Percentiles rank a stretch among this genome's conserved stretches.
These are phyloP conservation scores for Thinopyrum elongatum DNA, from an alignment of 176 grass and related monocot genomes.

Conservation along the genomic window DNA sequence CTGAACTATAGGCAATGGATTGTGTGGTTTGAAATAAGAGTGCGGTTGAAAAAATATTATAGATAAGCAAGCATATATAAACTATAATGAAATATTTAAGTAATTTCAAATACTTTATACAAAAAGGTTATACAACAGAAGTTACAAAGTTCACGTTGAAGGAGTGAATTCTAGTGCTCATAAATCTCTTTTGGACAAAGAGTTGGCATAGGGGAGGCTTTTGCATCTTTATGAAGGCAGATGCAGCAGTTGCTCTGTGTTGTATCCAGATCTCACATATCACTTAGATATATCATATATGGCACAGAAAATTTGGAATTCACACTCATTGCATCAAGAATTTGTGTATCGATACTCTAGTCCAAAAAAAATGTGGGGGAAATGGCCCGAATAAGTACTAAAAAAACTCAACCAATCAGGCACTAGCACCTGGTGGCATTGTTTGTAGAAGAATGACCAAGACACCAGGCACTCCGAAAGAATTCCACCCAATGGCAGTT, in stretches of 20 bases:
- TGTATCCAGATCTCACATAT: background rate
- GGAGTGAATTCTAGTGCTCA: background rate
- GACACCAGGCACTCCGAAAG: background rate
- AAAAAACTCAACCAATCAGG: background rate
- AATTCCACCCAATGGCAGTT: background rate
- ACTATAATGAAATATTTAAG: background rate
- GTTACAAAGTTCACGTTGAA: constrained; percentile 3
- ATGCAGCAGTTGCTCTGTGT: background rate
- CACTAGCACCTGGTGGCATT: background rate
- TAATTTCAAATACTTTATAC: background rate
- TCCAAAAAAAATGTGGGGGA: background rate
- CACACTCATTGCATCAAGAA: background rate
- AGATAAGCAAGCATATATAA: background rate
- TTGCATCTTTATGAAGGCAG: background rate
- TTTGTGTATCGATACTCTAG: background rate
- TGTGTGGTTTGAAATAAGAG: background rate
- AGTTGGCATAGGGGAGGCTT: background rate
- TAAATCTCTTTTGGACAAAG: constrained; percentile 26
- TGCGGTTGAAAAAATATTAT: background rate
- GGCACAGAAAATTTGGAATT: background rate
- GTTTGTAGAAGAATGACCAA: background rate
- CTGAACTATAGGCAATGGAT: background rate
- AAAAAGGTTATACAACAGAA: background rate
- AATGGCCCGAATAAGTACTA: background rate
- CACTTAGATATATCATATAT: background rate